Percentiles rank a stretch among this genome's conserved stretches.
These are phyloP conservation scores for Amanita rubescens DNA, from an alignment of 768 basidiomycete genomes.

Conservation along the genomic window DNA sequence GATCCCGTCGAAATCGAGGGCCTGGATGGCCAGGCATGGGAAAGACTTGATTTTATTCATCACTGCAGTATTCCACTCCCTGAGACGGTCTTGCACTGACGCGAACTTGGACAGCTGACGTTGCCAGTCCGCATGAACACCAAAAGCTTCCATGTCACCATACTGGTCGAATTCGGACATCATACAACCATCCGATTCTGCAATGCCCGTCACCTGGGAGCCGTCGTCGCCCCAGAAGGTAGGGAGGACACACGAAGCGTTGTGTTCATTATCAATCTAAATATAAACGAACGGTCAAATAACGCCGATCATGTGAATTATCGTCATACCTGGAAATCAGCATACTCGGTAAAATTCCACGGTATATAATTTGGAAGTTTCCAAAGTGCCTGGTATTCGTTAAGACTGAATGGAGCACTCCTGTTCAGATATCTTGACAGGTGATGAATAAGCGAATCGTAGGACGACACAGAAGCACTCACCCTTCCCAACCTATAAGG, in stretches of 20 bases:
- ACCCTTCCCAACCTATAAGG: slow-evolving; percentile 82
- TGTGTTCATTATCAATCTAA: slow-evolving; percentile 63
- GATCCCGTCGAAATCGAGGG: slow-evolving; percentile 88
- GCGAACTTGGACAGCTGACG: slow-evolving; percentile 94
- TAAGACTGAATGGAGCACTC: slow-evolving; percentile 71
- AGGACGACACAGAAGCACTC: slow-evolving; percentile 5
- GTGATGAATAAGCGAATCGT: slow-evolving; percentile 1
- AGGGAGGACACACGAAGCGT: slow-evolving; percentile 69
- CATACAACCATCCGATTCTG: slow-evolving; percentile 58
- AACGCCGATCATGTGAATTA: neutral
- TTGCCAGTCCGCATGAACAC: slow-evolving; percentile 92
- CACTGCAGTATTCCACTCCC: slow-evolving; percentile 83
- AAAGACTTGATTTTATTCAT: slow-evolving; percentile 73
- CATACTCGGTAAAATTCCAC: slow-evolving; percentile 82
- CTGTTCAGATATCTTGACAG: slow-evolving; percentile 59
- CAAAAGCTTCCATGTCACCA: slow-evolving; percentile 96
- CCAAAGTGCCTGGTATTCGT: slow-evolving; percentile 70
- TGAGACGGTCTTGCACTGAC: slow-evolving; percentile 91
- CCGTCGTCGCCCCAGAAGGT: slow-evolving; percentile 79
- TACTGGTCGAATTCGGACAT: slow-evolving; percentile 89
- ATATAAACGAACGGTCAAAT: slow-evolving; percentile 4
- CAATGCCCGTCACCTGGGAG: slow-evolving; percentile 41
- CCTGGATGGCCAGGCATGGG: slow-evolving; percentile 80
- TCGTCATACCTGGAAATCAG: slow-evolving; percentile 59
- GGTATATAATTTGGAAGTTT: slow-evolving; percentile 71